A percentile compares a stretch with the other conserved stretches of the same genome.
Evolutionary conservation across 1,139 yeast genomes (phyloP).

Genomic region (Lodderomyces oxycetoniae): DNA sequence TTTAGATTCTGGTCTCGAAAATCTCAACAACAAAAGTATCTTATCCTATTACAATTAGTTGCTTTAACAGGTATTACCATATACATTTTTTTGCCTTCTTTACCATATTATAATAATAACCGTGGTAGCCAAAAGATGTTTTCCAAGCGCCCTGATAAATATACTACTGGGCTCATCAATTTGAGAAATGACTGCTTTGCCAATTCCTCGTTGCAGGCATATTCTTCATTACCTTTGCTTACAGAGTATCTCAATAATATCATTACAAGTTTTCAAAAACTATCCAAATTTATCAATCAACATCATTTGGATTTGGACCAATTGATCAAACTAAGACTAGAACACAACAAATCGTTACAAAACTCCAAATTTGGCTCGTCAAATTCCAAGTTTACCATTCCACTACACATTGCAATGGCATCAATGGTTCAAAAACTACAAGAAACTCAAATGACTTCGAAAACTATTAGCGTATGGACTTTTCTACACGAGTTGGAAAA

Average conservation of each 20-base stretch:
- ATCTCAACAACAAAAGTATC: constrained; percentile 9
- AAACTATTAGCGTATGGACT: constrained; percentile 72
- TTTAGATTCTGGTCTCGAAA: constrained; percentile 11
- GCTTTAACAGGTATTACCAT: constrained; percentile 11
- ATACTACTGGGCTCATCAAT: constrained; percentile 80
- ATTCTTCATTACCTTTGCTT: constrained; percentile 63
- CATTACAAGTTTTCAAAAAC: constrained; percentile 22
- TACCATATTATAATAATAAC: constrained; percentile 5
- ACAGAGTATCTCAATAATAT: constrained; percentile 56
- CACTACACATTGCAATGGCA: constrained; percentile 56
- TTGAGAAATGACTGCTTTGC: constrained; percentile 89
- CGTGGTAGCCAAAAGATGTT: constrained; percentile 26
- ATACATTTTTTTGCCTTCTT: constrained; percentile 25
- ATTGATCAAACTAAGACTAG: constrained; percentile 14
- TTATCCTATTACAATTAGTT: constrained; percentile 11
- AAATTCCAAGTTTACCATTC: constrained; percentile 33
- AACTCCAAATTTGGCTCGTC: constrained; percentile 27
- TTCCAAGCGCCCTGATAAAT: constrained; percentile 60
- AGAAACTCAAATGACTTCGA: constrained; percentile 51
- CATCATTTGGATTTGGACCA: constrained; percentile 22
- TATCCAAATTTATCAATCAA: constrained; percentile 25
- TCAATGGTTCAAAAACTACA: constrained; percentile 55
- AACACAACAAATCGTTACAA: constrained; percentile 12
- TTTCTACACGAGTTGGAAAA: constrained; percentile 66
- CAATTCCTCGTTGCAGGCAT: constrained; percentile 83